These are phyloP conservation scores for Corrigiola litoralis DNA, from an alignment of 179 eudicot genomes.

Conservation along the genomic window DNA sequence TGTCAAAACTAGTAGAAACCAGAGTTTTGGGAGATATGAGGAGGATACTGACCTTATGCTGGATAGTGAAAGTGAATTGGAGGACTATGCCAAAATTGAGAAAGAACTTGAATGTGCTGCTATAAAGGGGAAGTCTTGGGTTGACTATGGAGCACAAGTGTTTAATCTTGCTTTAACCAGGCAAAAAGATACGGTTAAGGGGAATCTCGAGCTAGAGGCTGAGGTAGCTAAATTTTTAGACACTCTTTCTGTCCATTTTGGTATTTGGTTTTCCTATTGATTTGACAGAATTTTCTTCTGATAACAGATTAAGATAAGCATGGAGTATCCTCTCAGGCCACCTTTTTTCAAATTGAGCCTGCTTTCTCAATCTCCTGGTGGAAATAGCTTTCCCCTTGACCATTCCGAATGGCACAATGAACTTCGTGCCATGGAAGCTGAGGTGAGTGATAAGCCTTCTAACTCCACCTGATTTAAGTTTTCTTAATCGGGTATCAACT, in stretches of 20 bases:
- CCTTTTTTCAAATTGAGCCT: conserved; percentile 57
- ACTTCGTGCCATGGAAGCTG: conserved; percentile 92
- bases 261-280: not conserved
- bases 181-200: conserved; percentile 35
- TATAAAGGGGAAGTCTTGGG: conserved; percentile 49
- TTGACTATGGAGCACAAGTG: conserved; percentile 48
- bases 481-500: not conserved
- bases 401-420: conserved; percentile 66
- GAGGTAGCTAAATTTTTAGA: conserved; percentile 38
- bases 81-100: conserved; percentile 44
- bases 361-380: conserved; percentile 31
- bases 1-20: conserved; percentile 45
- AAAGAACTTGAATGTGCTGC: conserved; percentile 31
- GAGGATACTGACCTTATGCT: conserved; percentile 66
- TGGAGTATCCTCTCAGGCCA: conserved; percentile 92
- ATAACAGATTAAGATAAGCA: conserved; percentile 65
- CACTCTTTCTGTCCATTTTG: not conserved
- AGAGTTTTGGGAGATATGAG: conserved; percentile 56
- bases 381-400: conserved; percentile 30
- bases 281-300: conserved; percentile 4
- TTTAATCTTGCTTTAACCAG: conserved; percentile 49
- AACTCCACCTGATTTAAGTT: not conserved
- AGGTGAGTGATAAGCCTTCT: conserved; percentile 47
- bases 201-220: conserved; percentile 61
- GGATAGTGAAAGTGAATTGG: conserved; percentile 76